Percentiles rank a stretch among this genome's conserved stretches.
phyloP scores from a whole-genome alignment of 768 basidiomycete species.

The Suillus americanus region DNA sequence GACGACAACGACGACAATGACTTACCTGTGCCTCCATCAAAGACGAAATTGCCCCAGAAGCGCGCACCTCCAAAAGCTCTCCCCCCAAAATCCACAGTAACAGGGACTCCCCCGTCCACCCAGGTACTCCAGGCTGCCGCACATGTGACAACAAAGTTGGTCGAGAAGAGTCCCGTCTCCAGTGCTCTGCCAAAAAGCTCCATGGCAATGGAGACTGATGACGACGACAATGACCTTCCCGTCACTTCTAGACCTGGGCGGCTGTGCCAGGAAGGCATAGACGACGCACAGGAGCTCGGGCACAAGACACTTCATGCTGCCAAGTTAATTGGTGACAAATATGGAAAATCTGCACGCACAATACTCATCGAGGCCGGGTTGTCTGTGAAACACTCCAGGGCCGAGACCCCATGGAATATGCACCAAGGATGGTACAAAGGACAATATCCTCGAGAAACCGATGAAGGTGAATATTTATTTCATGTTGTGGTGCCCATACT shows the following conservation, averaged over 20 bases:
- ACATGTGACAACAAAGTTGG: too few species aligned
- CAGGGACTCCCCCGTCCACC: neutral
- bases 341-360: neutral
- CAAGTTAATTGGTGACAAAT: neutral
- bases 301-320: neutral
- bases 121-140: too few species aligned
- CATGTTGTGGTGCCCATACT: neutral
- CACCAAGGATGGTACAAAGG: conserved; percentile 6
- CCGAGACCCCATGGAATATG: conserved; percentile 6
- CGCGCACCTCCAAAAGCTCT: neutral
- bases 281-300: neutral
- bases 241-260: neutral
- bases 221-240: neutral
- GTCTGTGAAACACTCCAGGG: neutral
- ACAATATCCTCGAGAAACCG: neutral
- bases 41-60: too few species aligned
- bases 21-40: neutral
- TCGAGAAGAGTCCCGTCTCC: too few species aligned
- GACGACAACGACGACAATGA: too few species aligned
- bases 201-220: neutral
- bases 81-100: neutral
- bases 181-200: too few species aligned
- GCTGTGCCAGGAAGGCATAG: neutral
- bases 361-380: conserved; percentile 2
- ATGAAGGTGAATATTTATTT: neutral